Evolutionary conservation across 1,139 yeast genomes (phyloP).

Genomic region (Geotrichum citri-aurantii): DNA sequence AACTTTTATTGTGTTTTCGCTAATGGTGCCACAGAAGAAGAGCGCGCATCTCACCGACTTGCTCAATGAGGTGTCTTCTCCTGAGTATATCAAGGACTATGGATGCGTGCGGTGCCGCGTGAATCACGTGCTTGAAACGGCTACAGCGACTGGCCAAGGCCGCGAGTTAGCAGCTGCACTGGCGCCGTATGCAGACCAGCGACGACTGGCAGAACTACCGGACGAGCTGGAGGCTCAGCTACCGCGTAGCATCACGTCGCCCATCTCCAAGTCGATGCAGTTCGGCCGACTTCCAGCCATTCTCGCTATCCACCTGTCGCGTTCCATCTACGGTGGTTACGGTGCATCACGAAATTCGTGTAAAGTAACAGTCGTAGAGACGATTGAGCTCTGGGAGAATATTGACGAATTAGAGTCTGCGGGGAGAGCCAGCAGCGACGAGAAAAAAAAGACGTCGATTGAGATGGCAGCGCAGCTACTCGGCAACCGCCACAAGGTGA

Average conservation of each 20-base stretch:
- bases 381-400: slow-evolving; percentile 40
- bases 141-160: slow-evolving; percentile 13
- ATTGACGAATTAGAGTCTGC: slow-evolving; percentile 24
- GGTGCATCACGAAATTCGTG: slow-evolving; percentile 72
- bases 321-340: slow-evolving; percentile 73
- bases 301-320: slow-evolving; percentile 69
- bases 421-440: slow-evolving; percentile 35
- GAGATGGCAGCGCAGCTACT: slow-evolving; percentile 6
- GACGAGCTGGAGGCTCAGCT: slow-evolving; percentile 30
- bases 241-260: slow-evolving; percentile 49
- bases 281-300: slow-evolving; percentile 64
- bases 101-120: slow-evolving; percentile 66
- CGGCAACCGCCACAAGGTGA: slow-evolving; percentile 21
- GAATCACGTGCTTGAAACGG: slow-evolving; percentile 20
- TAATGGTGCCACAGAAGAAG: slow-evolving; percentile 62
- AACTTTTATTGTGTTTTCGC: slow-evolving; percentile 66
- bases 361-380: slow-evolving; percentile 59
- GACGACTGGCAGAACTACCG: slow-evolving; percentile 28
- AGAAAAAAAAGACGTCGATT: slow-evolving; percentile 22
- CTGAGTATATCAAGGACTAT: slow-evolving; percentile 72
- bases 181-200: slow-evolving; percentile 20
- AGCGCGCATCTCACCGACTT: slow-evolving; percentile 49
- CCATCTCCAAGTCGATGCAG: slow-evolving; percentile 59
- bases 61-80: slow-evolving; percentile 50
- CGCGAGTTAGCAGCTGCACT: slow-evolving; percentile 22